Conservation (phyloP, 1,139 yeast species). For the Yamadazyma atlantica region DNA sequence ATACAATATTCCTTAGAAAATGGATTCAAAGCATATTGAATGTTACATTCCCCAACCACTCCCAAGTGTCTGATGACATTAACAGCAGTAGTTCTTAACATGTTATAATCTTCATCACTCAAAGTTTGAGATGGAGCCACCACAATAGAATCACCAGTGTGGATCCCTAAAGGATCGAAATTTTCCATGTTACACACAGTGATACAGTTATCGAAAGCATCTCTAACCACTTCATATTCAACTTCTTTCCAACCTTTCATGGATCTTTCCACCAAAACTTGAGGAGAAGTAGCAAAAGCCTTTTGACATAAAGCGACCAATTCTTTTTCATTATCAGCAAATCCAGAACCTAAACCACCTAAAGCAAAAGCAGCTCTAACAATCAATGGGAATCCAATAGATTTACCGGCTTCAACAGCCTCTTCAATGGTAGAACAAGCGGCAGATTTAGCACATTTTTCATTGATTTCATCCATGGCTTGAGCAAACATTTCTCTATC, state of each 20-base stretch:
- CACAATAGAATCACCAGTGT: slow-evolving; percentile 98
- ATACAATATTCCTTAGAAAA: slow-evolving; percentile 93
- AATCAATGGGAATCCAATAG: slow-evolving; percentile 92
- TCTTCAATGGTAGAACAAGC: slow-evolving; percentile 80
- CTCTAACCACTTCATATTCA: slow-evolving; percentile 98
- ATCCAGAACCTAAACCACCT: slow-evolving; percentile 98
- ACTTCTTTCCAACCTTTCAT: slow-evolving; percentile 99
- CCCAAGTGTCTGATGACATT: slow-evolving; percentile 97
- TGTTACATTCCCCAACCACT: slow-evolving; percentile 99
- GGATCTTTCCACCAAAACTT: slow-evolving; percentile 90
- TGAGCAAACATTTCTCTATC: slow-evolving; percentile 94
- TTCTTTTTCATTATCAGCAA: slow-evolving; percentile 88
- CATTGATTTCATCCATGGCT: slow-evolving; percentile 92
- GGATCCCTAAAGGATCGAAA: slow-evolving; percentile 97
- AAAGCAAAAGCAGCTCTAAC: slow-evolving; percentile 97
- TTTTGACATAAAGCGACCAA: slow-evolving; percentile 80
- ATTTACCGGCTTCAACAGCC: slow-evolving; percentile 80
- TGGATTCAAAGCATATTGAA: slow-evolving; percentile 96
- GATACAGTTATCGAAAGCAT: slow-evolving; percentile 95
- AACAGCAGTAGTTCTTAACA: slow-evolving; percentile 97
- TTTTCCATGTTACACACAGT: slow-evolving; percentile 99
- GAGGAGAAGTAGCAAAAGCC: slow-evolving; percentile 96
- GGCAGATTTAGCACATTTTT: slow-evolving; percentile 90
- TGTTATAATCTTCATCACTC: slow-evolving; percentile 95
- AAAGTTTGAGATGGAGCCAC: slow-evolving; percentile 98